Evolutionary conservation across 305 asterid species (phyloP), one percentile per base, ranked within the genome.

Genomic region (Solanum hybrid): DNA sequence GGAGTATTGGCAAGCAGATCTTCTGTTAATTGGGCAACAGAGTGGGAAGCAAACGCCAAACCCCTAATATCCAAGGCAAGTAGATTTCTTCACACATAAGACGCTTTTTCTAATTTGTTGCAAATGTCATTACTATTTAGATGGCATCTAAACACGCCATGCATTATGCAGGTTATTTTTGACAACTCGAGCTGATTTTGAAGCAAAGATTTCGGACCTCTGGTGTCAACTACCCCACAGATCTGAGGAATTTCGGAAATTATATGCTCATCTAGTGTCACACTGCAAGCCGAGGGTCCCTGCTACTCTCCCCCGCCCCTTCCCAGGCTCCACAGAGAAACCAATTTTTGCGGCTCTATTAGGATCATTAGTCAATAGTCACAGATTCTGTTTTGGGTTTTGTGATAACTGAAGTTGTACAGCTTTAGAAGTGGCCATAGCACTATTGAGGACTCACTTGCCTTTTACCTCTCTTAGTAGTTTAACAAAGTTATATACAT

Each of bases 31-130:
- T 97, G 99, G 99, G 94, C 94, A 36, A 92, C 96, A 7, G 96
- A 93, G 80, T 96, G 99, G 99, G 98, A 96, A 93, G 94, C 94
- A 90, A 91, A 94, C 75, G 99, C 98, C 40, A 93, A 91, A 91
- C 98, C 98, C 76, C 93, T 96, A 86, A 94, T 97, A 92, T 51
- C 93, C 10, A 91, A 95, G 99, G 98, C 84, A 89, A 89, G 94
- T 77, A 24, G 77, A 42, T 20, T 24, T 34, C 26, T 72, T 20
- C 87, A 20, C 32, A 8, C 32, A 17, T 20, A 31, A 17, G 40
- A 10, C 11, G 6, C 14, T 3, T 32, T 31, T 51, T 5, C 5
- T 72, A 10, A 51, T 84, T 11, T 31, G 72, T 51, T 31, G 75
- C 72, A 42, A 27, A 51, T 51, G 87, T 1, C 87, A 29, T 51